A percentile compares a stretch with the other conserved stretches of the same genome.
Conservation (phyloP, 2,329 filamentous ascomycete species). For the Botryotinia calthae region DNA sequence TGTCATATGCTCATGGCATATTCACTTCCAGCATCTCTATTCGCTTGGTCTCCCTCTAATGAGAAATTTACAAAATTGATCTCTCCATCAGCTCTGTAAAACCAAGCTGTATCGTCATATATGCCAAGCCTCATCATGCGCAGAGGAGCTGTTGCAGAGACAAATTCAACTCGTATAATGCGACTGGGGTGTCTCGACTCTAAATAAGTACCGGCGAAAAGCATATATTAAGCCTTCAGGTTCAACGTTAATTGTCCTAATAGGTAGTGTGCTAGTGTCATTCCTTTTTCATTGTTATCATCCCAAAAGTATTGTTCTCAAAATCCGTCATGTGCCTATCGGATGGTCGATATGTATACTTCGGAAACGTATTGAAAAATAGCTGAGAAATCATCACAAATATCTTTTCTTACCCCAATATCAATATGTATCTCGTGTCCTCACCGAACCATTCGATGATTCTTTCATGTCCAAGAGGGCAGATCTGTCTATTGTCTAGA, state of each 20-base stretch:
- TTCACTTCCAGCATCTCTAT: neutral
- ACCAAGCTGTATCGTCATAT: neutral
- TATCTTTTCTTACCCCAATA: neutral
- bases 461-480: too few species aligned
- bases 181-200: neutral
- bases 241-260: neutral
- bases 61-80: neutral
- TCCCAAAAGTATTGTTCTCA: neutral
- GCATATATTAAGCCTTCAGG: accelerated
- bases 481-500: too few species aligned
- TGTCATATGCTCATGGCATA: neutral
- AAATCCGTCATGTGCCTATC: accelerated
- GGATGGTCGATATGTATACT: neutral
- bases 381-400: neutral
- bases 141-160: neutral
- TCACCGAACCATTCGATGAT: neutral
- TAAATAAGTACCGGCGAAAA: neutral
- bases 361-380: neutral
- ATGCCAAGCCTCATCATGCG: accelerated
- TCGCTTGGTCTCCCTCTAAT: neutral
- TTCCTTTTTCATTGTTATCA: neutral
- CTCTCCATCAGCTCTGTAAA: neutral
- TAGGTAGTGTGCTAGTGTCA: neutral
- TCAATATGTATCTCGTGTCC: accelerated
- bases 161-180: neutral